phyloP scores from a whole-genome alignment of 352 stramenopile genomes.

The Phytophthora hybrid region DNA sequence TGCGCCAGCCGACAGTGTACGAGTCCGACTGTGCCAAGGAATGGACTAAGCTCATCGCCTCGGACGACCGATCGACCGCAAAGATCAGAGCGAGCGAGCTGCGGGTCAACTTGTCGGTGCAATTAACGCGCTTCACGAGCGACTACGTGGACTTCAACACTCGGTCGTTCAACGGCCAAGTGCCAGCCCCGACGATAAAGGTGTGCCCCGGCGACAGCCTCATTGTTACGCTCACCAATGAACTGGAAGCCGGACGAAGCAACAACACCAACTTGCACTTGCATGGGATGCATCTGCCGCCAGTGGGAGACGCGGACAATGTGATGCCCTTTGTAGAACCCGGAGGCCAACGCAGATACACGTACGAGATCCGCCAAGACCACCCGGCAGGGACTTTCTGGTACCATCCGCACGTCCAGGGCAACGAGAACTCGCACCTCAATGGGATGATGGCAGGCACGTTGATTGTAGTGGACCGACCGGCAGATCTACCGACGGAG shows the following conservation, averaged over 20 bases:
- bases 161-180: constrained; percentile 70
- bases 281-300: constrained; percentile 76
- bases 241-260: constrained; percentile 47
- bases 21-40: constrained; percentile 55
- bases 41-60: constrained; percentile 40
- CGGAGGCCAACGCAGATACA: constrained; percentile 56
- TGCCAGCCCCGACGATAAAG: constrained; percentile 78
- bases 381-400: constrained; percentile 82
- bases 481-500: constrained; percentile 56
- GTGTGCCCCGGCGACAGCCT: constrained; percentile 75
- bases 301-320: constrained; percentile 63
- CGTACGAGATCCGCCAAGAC: constrained; percentile 73
- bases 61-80: constrained; percentile 43
- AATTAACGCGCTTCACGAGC: constrained; percentile 69
- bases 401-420: constrained; percentile 82
- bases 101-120: constrained; percentile 65
- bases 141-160: constrained; percentile 81
- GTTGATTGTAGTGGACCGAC: constrained; percentile 71
- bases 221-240: constrained; percentile 65
- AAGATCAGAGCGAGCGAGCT: constrained; percentile 58
- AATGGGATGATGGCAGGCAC: constrained; percentile 78
- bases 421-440: constrained; percentile 81
- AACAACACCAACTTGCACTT: constrained; percentile 83
- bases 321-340: constrained; percentile 65
- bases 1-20: constrained; percentile 52